Evolutionary conservation across 495 filamentous ascomycete genomes (phyloP).

Genomic region (Neurospora sp.): DNA sequence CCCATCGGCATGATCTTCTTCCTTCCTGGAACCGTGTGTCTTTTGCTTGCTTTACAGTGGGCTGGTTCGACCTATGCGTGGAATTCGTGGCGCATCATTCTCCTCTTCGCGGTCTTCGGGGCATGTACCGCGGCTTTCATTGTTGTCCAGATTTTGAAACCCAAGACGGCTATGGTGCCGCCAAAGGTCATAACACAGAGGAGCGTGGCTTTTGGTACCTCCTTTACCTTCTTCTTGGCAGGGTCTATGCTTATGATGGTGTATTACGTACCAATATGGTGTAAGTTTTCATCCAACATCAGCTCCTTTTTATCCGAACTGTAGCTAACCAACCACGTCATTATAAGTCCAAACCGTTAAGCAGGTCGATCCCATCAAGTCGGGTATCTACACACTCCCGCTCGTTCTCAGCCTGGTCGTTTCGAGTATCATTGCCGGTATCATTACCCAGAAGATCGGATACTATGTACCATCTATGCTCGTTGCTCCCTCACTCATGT

Average conservation of each 20-base stretch:
- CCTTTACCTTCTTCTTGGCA: constrained; percentile 50
- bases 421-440: constrained; percentile 40
- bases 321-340: constrained; percentile 35
- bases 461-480: constrained; percentile 65
- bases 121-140: constrained; percentile 53
- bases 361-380: constrained; percentile 44
- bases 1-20: constrained; percentile 61
- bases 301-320: constrained; percentile 18
- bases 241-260: constrained; percentile 60
- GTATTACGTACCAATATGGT: constrained; percentile 65
- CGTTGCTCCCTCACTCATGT: constrained; percentile 44
- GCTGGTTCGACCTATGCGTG: constrained; percentile 65
- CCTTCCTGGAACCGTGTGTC: constrained; percentile 58
- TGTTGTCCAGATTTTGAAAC: constrained; percentile 52
- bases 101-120: constrained; percentile 55
- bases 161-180: constrained; percentile 69
- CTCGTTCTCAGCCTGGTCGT: constrained; percentile 43
- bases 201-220: constrained; percentile 51
- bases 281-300: constrained; percentile 36
- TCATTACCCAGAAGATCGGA: constrained; percentile 43
- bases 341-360: constrained; percentile 63
- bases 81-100: constrained; percentile 56
- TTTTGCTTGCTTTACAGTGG: constrained; percentile 79
- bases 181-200: constrained; percentile 63
- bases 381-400: constrained; percentile 52